Evolutionary conservation across 2,329 filamentous ascomycete species (phyloP), one percentile per base, ranked within the genome.

Genomic region (Aspergillus pseudonomiae): DNA sequence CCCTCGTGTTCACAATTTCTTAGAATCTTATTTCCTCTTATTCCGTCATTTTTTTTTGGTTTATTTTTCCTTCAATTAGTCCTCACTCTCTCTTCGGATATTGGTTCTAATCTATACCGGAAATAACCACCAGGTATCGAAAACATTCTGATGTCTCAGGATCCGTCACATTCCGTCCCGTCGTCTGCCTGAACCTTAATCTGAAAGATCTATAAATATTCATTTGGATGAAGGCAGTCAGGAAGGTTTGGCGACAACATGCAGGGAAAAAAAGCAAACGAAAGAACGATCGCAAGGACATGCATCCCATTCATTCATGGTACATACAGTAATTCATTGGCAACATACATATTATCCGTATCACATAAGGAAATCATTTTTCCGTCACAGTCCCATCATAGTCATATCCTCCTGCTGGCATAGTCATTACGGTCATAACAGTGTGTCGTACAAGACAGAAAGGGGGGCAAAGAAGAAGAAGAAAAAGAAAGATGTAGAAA

Each of bases 341-440:
- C 24, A 16, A 30, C 46, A 50, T 50, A n/a, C 48, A 52, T 32
- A 52, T 12, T 52, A 32, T 52, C 28, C 16, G 32, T 52, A 52
- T 52, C 48, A 52, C 28, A 26, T 55, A n/a, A 28, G 5, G 12
- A 55, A 30, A 46, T 46, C 39, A 32, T 52, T 52, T 32, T 32
- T n/a, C 19, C 16, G 1, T 32, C 48, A 16, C 14, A 54, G 24
- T 58, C 46, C 57, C 45, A 24, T 64, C 62, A 46, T 63, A 26
- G 62, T 52, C 34, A 32, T 58, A 56, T 32, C 24, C 24, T 28
- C 34, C 58, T 30, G 52, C 45, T 46, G 19, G 43, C 58, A 39
- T 63, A 41, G 50, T 63, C 59, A 61, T 63, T 46, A 52, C 28
- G 48, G 46, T 46, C 28, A 41, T 60, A 28, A 50, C 12, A 53